Conservation (phyloP, 1,139 yeast genomes). For the Sugiyamaella neomexicana region DNA sequence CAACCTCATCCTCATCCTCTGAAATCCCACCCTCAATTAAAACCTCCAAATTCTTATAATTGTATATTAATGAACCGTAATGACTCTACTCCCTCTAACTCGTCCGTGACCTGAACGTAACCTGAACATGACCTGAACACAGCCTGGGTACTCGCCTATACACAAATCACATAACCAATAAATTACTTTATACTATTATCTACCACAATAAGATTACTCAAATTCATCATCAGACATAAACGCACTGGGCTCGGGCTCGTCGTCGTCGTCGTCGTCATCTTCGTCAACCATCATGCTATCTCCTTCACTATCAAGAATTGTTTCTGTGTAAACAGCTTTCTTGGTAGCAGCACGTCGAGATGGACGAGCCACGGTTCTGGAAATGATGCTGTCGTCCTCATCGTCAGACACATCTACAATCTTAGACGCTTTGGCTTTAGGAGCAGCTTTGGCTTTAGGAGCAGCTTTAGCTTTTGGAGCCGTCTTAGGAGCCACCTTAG, state of each 20-base stretch:
- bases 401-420: constrained; percentile 20
- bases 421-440: constrained; percentile 12
- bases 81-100: background rate
- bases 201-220: background rate
- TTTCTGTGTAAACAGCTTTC: constrained; percentile 10
- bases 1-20: background rate
- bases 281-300: constrained; percentile 8
- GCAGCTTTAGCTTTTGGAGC: constrained; percentile 17
- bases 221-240: constrained; percentile 13
- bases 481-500: constrained; percentile 14
- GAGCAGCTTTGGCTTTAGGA: constrained; percentile 10
- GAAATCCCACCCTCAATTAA: background rate
- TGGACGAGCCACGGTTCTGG: constrained; percentile 14
- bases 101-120: background rate
- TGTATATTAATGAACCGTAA: background rate
- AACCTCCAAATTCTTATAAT: constrained; percentile 11
- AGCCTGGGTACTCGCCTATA: too few relatives aligned
- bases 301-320: constrained; percentile 7
- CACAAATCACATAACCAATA: too few relatives aligned
- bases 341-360: constrained; percentile 16
- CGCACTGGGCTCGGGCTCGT: constrained; percentile 16
- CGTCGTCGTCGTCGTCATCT: constrained; percentile 15
- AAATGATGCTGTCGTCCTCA: constrained; percentile 21
- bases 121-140: too few relatives aligned
- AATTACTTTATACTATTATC: too few relatives aligned